Evolutionary conservation across 306 rosid genomes (phyloP).

Genomic region (Dalbergia oliveri): DNA sequence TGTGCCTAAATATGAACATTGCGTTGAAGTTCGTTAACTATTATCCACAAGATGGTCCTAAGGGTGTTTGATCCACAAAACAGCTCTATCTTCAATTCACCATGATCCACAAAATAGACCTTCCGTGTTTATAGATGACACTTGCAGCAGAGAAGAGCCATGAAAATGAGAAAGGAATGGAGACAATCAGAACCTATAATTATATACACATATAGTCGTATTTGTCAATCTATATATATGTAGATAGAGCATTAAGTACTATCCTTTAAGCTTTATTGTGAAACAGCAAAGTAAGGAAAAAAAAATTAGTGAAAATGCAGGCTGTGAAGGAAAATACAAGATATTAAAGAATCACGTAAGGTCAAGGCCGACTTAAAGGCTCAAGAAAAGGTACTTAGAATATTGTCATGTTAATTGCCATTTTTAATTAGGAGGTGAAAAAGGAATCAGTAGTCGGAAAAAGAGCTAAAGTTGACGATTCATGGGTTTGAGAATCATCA

Average conservation of each 20-base stretch:
- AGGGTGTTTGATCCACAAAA: not conserved
- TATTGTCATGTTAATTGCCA: not conserved
- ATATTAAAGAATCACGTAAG: slow-evolving; percentile 63
- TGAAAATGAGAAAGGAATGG: slow-evolving; percentile 32
- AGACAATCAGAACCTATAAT: slow-evolving; percentile 22
- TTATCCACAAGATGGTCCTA: slow-evolving; percentile 8
- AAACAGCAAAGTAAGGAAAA: not conserved
- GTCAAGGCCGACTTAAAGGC: slow-evolving; percentile 75
- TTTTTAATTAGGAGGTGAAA: too few relatives aligned
- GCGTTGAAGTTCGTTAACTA: not conserved
- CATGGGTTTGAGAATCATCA: too few relatives aligned
- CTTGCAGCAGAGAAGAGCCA: slow-evolving; percentile 29
- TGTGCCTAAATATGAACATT: not conserved
- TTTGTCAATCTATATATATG: slow-evolving; percentile 30
- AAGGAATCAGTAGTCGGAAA: too few relatives aligned
- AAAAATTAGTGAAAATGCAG: slow-evolving; percentile 59
- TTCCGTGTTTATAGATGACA: slow-evolving; percentile 15
- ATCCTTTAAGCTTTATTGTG: not conserved
- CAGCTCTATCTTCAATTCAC: not conserved
- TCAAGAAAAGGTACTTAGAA: slow-evolving; percentile 66
- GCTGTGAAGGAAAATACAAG: slow-evolving; percentile 71
- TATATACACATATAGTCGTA: not conserved
- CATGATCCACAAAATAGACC: slow-evolving; percentile 26
- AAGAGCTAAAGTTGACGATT: too few relatives aligned
- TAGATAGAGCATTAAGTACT: not conserved